Evolutionary conservation across 768 basidiomycete species (phyloP), one percentile per base, ranked within the genome.

Genomic region (Trametes coccinea): DNA sequence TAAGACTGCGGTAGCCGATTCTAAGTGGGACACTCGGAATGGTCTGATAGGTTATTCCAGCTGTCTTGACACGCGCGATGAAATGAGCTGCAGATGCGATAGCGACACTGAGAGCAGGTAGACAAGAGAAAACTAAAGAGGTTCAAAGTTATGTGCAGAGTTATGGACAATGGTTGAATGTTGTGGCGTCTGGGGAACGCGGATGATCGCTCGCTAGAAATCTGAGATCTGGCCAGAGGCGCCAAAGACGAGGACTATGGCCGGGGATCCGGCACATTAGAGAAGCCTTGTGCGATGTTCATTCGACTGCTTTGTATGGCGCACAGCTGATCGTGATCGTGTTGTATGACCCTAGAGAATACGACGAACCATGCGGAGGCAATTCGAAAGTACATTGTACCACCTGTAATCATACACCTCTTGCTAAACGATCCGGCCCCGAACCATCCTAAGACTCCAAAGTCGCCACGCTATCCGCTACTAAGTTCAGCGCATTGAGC

Each of bases 401-500:
- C 22, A 22, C 22, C 22, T 22, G 22, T 22, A 22, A 49, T 49
- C 48, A 14, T 49, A 46, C 33, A 47, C 34, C 6, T 37, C 34
- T 37, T 5, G 34, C 5, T 22, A 22, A 22, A 22, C 22, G 22
- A 22, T 22, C 22, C 22, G 22, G 22, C 22, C 22, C 22, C 22
- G 22, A 33, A 9, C n/a, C 16, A 16, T 1, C 27, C 30, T 41
- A 60, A 2, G 49, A 41, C 46, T 64, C 62, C 29, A 64, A 30
- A 9, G 39, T 60, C 4, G 81, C 83, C 3, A 86, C 82, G 64
- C 83, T 84, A 64, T 82, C 77, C 0, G 82, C 78, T 7, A 87
- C 80, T 29, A 80, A 71, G 34, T 80, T 66, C 68, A 87, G 83
- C 5, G 80, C 79, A 29, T 69, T 66, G 61, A 85, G 69, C 2